A percentile compares a stretch with the other conserved stretches of the same genome.
Evolutionary conservation across 495 filamentous ascomycete species (phyloP).

Genomic region (Talaromyces nanjingensis): DNA sequence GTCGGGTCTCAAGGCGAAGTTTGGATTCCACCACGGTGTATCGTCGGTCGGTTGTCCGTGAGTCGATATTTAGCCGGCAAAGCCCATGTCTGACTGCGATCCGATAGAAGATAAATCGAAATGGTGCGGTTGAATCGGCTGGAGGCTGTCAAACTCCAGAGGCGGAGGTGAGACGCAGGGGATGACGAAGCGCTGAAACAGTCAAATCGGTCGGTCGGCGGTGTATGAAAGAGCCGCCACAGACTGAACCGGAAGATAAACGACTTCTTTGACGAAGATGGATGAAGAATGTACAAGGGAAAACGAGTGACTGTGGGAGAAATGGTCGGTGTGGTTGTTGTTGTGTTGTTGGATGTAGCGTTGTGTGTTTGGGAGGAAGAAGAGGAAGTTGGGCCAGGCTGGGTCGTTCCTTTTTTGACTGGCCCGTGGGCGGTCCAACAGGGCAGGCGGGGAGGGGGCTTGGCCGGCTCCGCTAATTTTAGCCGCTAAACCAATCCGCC

Average conservation of each 20-base stretch:
- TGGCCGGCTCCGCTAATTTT: not conserved
- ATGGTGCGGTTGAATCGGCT: not conserved
- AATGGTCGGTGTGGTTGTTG: not conserved
- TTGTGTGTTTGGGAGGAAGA: not conserved
- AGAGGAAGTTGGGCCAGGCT: not conserved
- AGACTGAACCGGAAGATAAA: not conserved
- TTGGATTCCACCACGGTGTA: not conserved
- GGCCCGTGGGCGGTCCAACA: too few species aligned
- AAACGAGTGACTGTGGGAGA: conserved; percentile 1
- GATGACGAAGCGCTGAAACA: conserved; percentile 2
- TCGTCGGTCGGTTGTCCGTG: not conserved
- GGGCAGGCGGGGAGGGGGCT: not conserved
- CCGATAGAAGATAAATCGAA: not conserved
- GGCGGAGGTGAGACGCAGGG: conserved; percentile 8
- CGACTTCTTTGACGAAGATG: not conserved
- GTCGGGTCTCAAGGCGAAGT: not conserved
- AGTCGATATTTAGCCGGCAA: not conserved
- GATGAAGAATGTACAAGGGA: not conserved
- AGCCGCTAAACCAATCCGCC: not conserved
- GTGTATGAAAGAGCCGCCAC: not conserved
- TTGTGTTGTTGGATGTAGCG: not conserved
- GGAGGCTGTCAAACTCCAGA: not conserved
- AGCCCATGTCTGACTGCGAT: not conserved
- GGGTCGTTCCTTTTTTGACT: too few species aligned
- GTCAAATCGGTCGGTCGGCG: not conserved